phyloP scores from a whole-genome alignment of 345 rosid genomes.

The Nasturtium officinale region DNA sequence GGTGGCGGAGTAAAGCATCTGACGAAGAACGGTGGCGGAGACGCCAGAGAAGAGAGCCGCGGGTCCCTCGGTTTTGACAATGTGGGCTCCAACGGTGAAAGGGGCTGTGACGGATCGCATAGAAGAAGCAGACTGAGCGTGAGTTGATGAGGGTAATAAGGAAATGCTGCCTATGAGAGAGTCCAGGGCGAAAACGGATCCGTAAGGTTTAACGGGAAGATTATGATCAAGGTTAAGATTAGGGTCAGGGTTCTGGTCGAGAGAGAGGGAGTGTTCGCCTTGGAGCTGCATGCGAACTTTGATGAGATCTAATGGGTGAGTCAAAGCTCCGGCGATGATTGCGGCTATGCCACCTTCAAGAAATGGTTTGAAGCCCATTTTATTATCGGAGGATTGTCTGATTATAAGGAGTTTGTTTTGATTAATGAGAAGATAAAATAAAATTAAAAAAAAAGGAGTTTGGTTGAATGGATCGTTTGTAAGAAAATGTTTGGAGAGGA shows the following conservation, averaged over 20 bases:
- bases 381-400: neutral
- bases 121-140: conserved; percentile 45
- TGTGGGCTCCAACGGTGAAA: conserved; percentile 60
- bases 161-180: conserved; percentile 50
- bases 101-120: conserved; percentile 57
- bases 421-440: neutral
- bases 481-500: conserved; percentile 34
- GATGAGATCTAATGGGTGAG: conserved; percentile 85
- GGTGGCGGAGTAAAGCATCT: conserved; percentile 87
- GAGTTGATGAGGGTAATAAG: conserved; percentile 43
- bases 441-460: neutral
- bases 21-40: conserved; percentile 86
- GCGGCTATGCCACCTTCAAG: conserved; percentile 87
- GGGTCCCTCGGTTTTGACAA: conserved; percentile 66
- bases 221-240: conserved; percentile 23
- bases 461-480: conserved; percentile 30
- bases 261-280: conserved; percentile 54
- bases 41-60: conserved; percentile 83
- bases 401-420: conserved; percentile 2
- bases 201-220: conserved; percentile 44
- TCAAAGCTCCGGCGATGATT: conserved; percentile 73
- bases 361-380: conserved; percentile 86
- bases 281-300: conserved; percentile 94
- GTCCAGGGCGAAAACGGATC: conserved; percentile 58
- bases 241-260: conserved; percentile 28